Evolutionary conservation across 2,329 filamentous ascomycete genomes (phyloP).

Genomic region (Aspergillus persii): DNA sequence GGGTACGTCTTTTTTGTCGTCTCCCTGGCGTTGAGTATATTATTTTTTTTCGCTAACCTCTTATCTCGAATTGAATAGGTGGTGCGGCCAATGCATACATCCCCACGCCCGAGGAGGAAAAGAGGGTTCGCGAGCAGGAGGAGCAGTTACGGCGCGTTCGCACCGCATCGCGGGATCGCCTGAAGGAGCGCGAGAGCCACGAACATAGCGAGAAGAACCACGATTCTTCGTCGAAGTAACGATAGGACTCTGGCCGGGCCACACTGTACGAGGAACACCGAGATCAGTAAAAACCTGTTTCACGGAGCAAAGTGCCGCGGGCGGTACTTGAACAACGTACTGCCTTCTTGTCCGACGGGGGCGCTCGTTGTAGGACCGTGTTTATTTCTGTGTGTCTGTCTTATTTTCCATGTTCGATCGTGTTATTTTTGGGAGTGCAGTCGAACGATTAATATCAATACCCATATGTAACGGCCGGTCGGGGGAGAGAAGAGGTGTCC

Average conservation of each 20-base stretch:
- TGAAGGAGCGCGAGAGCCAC: slow-evolving; percentile 14
- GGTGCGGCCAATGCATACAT: slow-evolving; percentile 38
- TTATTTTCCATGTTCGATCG: background rate
- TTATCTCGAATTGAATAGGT: slow-evolving; percentile 19
- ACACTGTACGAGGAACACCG: background rate
- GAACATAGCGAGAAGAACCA: slow-evolving; percentile 7
- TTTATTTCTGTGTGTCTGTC: background rate
- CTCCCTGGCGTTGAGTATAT: background rate
- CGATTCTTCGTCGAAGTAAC: slow-evolving; percentile 8
- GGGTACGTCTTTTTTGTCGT: slow-evolving; percentile 31
- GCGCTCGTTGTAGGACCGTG: background rate
- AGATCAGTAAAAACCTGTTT: background rate
- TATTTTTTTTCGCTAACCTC: background rate
- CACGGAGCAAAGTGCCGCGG: slow-evolving; percentile 4
- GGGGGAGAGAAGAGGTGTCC: background rate
- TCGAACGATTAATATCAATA: background rate
- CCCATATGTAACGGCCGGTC: background rate
- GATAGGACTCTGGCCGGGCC: background rate
- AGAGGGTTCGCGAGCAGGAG: slow-evolving; percentile 34
- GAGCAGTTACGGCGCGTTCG: slow-evolving; percentile 31
- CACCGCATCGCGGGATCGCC: slow-evolving; percentile 20
- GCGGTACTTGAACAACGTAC: slow-evolving; percentile 1
- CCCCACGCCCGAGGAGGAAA: slow-evolving; percentile 24
- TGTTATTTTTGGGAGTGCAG: background rate
- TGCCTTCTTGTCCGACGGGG: background rate